A percentile compares a stretch with the other conserved stretches of the same genome.
phyloP scores from a whole-genome alignment of 306 rosid species.

The Fagus sylvatica region DNA sequence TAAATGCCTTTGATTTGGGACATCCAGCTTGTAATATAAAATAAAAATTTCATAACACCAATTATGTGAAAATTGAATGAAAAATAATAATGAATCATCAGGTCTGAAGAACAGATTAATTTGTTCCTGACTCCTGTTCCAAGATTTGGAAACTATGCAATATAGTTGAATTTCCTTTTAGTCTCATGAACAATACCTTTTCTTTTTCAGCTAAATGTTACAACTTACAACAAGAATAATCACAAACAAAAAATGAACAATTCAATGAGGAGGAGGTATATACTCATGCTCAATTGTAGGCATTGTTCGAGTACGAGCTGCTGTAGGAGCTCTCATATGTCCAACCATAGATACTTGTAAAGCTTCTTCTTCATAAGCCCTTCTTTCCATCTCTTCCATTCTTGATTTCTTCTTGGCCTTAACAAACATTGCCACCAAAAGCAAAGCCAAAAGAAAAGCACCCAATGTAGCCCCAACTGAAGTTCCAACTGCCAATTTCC shows the following conservation, averaged over 20 bases:
- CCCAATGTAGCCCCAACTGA: conserved; percentile 81
- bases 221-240: conserved; percentile 53
- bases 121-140: neutral
- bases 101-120: neutral
- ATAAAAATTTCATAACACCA: neutral
- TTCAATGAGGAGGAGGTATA: conserved; percentile 48
- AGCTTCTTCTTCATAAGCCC: conserved; percentile 94
- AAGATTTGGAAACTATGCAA: neutral
- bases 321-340: conserved; percentile 88
- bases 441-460: conserved; percentile 73
- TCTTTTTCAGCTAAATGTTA: conserved; percentile 35
- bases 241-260: conserved; percentile 3
- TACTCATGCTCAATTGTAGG: conserved; percentile 65
- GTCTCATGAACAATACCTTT: conserved; percentile 2
- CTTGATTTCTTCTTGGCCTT: conserved; percentile 88
- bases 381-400: conserved; percentile 82
- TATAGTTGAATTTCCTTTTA: conserved; percentile 24
- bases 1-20: neutral
- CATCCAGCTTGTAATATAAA: neutral
- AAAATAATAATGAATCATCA: conserved; percentile 23
- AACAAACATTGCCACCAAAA: conserved; percentile 89
- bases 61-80: neutral
- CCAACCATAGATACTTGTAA: conserved; percentile 98
- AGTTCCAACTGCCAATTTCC: conserved; percentile 87
- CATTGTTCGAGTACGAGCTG: conserved; percentile 60